These are phyloP conservation scores for Venturiaceae sp. DNA, from an alignment of 2,329 filamentous ascomycete genomes.

Conservation along the genomic window DNA sequence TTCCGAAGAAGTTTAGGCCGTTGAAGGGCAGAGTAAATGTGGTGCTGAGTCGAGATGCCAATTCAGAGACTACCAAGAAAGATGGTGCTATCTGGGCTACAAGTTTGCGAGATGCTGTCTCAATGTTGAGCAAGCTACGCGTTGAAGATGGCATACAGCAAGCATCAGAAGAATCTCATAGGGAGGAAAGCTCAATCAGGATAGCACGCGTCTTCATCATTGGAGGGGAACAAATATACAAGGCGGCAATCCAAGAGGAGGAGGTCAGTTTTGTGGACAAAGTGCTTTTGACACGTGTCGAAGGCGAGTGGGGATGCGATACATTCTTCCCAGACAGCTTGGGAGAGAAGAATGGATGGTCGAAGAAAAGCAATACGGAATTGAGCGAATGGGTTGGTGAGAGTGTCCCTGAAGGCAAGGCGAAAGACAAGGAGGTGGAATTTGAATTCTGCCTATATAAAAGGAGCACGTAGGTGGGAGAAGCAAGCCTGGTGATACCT, in stretches of 20 bases:
- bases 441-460: constrained; percentile 73
- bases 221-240: constrained; percentile 81
- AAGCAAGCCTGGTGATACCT: background rate
- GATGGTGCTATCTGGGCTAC: constrained; percentile 43
- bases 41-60: constrained; percentile 52
- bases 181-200: constrained; percentile 9
- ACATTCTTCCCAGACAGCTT: constrained; percentile 60
- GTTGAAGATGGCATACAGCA: constrained; percentile 11
- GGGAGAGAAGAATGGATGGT: constrained; percentile 39
- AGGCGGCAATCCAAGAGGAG: constrained; percentile 50
- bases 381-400: constrained; percentile 59
- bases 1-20: constrained; percentile 69
- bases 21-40: constrained; percentile 74
- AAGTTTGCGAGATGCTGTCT: constrained; percentile 50
- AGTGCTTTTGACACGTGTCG: constrained; percentile 61
- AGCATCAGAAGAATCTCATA: constrained; percentile 7
- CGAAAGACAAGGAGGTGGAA: constrained; percentile 53
- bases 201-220: constrained; percentile 70
- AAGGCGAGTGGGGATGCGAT: constrained; percentile 65
- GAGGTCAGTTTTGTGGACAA: background rate
- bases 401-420: constrained; percentile 43
- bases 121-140: constrained; percentile 21
- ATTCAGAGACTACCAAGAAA: constrained; percentile 9
- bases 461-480: constrained; percentile 15
- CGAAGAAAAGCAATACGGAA: constrained; percentile 38